phyloP scores from a whole-genome alignment of 1,284 basidiomycete genomes.

The Pyrrhoderma lamaoense region DNA sequence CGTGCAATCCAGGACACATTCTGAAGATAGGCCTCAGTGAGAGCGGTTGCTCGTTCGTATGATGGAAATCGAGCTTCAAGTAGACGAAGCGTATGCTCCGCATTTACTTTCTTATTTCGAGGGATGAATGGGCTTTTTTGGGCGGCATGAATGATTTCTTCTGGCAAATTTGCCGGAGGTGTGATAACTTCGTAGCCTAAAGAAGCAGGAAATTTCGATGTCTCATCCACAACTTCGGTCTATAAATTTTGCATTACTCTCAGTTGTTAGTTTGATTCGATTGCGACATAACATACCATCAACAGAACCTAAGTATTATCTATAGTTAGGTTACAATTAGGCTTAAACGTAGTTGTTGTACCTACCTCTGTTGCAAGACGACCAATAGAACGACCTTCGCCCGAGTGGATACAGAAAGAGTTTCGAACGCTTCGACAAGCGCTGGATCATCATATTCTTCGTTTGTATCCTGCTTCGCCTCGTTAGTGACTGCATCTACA shows the following conservation, averaged over 20 bases:
- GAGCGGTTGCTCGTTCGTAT: constrained; percentile 15
- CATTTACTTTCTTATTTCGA: constrained; percentile 1
- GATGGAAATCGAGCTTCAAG: constrained; percentile 9
- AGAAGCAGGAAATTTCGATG: neutral
- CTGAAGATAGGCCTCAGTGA: constrained; percentile 14
- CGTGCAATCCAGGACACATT: constrained; percentile 13
- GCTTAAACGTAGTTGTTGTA: neutral
- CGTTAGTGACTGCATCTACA: constrained; percentile 1
- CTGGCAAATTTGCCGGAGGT: neutral
- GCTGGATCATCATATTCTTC: constrained; percentile 9
- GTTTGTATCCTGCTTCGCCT: neutral
- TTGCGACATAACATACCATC: no score
- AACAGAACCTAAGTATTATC: neutral
- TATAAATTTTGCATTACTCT: neutral
- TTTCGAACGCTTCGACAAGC: constrained; percentile 9
- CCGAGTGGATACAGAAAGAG: constrained; percentile 9
- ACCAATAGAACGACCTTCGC: constrained; percentile 8
- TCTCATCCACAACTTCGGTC: neutral
- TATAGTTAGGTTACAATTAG: no score
- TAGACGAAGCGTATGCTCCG: constrained; percentile 11
- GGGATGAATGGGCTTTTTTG: constrained; percentile 14
- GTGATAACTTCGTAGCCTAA: neutral
- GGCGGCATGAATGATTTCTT: neutral
- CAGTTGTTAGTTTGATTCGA: neutral
- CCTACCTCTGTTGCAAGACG: constrained; percentile 13